phyloP scores from a whole-genome alignment of 495 filamentous ascomycete genomes.

The Xylaria nigripes region DNA sequence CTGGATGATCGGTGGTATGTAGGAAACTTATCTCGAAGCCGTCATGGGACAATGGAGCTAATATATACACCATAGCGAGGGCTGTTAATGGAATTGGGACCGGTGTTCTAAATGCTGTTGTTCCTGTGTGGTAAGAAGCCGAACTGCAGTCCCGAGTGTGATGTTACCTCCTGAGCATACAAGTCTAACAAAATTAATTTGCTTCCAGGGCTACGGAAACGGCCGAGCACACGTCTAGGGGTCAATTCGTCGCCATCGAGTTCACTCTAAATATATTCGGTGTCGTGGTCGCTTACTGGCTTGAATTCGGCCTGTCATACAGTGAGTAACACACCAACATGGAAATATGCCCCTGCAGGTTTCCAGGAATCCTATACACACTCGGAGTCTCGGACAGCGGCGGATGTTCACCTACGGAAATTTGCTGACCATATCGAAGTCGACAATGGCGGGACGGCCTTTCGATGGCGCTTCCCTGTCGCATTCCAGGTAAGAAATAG shows the following conservation, averaged over 20 bases:
- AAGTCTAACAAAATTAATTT: conserved; percentile 3
- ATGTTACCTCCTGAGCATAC: background rate
- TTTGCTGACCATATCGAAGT: conserved; percentile 17
- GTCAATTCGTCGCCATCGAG: conserved; percentile 64
- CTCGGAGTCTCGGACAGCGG: too few relatives aligned
- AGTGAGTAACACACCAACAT: conserved; percentile 7
- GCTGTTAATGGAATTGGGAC: conserved; percentile 63
- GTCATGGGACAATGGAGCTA: background rate
- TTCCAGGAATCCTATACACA: background rate
- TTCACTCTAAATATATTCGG: conserved; percentile 69
- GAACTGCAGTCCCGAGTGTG: background rate
- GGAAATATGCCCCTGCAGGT: background rate
- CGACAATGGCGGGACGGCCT: conserved; percentile 45
- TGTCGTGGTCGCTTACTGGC: conserved; percentile 65
- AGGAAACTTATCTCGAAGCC: background rate
- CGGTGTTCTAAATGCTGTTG: conserved; percentile 62
- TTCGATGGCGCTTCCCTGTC: conserved; percentile 63
- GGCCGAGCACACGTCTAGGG: conserved; percentile 58
- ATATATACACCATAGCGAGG: conserved; percentile 37
- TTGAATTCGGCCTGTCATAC: conserved; percentile 55
- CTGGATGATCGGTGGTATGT: conserved; percentile 63
- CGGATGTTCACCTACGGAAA: too few relatives aligned
- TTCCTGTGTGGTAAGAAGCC: conserved; percentile 51
- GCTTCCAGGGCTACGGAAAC: conserved; percentile 50
- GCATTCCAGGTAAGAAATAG: conserved; percentile 46